phyloP scores from a whole-genome alignment of 2,329 filamentous ascomycete species.

The Cyphellophora attinorum region DNA sequence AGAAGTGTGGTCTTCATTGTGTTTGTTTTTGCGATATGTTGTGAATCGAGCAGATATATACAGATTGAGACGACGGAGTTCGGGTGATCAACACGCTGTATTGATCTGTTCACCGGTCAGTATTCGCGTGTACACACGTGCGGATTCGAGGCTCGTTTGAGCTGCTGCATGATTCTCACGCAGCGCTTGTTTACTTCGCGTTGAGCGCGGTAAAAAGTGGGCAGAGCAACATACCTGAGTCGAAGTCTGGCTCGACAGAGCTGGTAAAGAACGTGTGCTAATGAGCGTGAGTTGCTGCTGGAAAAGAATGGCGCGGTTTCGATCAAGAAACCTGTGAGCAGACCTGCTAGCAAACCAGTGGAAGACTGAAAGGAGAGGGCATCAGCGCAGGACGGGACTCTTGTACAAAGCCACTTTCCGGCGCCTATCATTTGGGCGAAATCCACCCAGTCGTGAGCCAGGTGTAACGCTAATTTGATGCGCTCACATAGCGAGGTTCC shows the following conservation, averaged over 20 bases:
- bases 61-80: background rate
- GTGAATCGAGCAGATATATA: background rate
- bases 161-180: background rate
- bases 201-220: background rate
- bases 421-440: background rate
- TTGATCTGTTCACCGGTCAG: too few species aligned
- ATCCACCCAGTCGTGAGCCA: background rate
- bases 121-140: too few species aligned
- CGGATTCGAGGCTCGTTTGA: too few species aligned
- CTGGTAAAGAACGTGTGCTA: background rate
- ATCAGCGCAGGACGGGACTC: background rate
- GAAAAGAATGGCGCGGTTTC: background rate
- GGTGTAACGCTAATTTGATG: conserved; percentile 1
- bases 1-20: background rate
- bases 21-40: background rate
- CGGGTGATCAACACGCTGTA: too few species aligned
- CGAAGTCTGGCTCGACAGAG: background rate
- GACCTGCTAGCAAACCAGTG: background rate
- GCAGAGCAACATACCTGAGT: background rate
- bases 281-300: too few species aligned
- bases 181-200: too few species aligned
- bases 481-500: too few species aligned
- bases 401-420: background rate
- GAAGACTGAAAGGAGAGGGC: background rate
- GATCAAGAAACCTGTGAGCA: background rate